Evolutionary conservation across 129 eudicot genomes (phyloP).

Genomic region (Artemisia argyi): DNA sequence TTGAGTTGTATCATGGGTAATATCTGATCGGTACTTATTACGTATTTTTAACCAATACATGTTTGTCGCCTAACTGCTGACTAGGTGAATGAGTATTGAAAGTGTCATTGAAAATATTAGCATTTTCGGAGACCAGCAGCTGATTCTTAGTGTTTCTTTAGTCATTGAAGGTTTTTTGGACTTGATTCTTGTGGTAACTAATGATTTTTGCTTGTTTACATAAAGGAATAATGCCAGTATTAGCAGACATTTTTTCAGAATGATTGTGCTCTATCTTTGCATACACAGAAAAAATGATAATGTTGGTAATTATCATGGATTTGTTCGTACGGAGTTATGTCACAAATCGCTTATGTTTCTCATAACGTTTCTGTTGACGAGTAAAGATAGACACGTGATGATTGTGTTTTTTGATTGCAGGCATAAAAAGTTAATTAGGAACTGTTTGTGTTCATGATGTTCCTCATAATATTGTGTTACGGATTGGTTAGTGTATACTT

Average conservation of each 20-base stretch:
- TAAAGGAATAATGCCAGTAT: not conserved
- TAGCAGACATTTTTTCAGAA: constrained; percentile 9
- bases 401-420: not conserved
- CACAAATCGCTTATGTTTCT: not conserved
- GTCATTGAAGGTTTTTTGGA: not conserved
- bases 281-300: not conserved
- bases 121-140: no score
- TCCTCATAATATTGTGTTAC: not conserved
- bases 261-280: constrained; percentile 12
- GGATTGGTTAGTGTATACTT: no score
- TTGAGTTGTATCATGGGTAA: not conserved
- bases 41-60: no score
- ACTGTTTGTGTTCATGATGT: constrained; percentile 1
- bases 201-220: not conserved
- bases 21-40: no score
- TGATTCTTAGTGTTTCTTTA: not conserved
- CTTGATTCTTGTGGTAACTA: not conserved
- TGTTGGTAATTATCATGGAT: constrained; percentile 10
- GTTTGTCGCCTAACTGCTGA: no score
- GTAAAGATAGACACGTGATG: constrained; percentile 15
- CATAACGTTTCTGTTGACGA: not conserved
- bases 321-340: not conserved
- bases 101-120: no score
- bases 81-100: no score
- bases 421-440: not conserved